These are phyloP conservation scores for Trametes villosa DNA, from an alignment of 768 basidiomycete genomes.

Conservation along the genomic window DNA sequence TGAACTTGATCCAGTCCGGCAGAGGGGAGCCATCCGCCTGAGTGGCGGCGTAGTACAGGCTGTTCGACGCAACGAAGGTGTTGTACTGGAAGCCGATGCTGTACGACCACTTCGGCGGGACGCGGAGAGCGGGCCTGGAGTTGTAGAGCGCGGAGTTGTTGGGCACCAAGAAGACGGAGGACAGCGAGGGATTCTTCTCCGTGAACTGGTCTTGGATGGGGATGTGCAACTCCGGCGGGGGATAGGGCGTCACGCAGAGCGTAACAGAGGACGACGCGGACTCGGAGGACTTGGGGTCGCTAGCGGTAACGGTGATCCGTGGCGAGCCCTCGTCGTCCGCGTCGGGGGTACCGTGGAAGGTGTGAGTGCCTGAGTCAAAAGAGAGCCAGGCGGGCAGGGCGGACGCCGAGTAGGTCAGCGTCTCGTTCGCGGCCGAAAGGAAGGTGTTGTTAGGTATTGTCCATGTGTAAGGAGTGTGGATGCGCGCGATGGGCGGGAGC, in stretches of 20 bases:
- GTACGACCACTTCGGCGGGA: conserved; percentile 87
- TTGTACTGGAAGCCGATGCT: conserved; percentile 79
- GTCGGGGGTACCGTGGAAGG: conserved; percentile 73
- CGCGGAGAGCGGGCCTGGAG: conserved; percentile 60
- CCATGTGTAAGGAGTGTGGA: conserved; percentile 69
- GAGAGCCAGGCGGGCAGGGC: conserved; percentile 75
- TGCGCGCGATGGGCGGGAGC: conserved; percentile 77
- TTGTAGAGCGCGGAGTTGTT: conserved; percentile 56
- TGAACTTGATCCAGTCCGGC: conserved; percentile 78
- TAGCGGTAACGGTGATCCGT: conserved; percentile 65
- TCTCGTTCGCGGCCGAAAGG: conserved; percentile 45
- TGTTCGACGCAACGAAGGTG: conserved; percentile 52
- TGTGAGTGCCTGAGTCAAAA: conserved; percentile 63
- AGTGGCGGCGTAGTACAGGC: conserved; percentile 61
- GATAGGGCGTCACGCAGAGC: conserved; percentile 58
- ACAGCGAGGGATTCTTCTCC: conserved; percentile 62
- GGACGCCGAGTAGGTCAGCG: conserved; percentile 56
- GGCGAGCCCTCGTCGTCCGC: conserved; percentile 64
- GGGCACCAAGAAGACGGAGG: conserved; percentile 75
- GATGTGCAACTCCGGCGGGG: conserved; percentile 56
- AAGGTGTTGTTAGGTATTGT: conserved; percentile 71
- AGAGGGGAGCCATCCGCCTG: conserved; percentile 69
- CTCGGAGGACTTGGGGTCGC: conserved; percentile 49
- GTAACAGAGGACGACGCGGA: conserved; percentile 55
- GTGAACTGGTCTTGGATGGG: conserved; percentile 66